A percentile compares a stretch with the other conserved stretches of the same genome.
Evolutionary conservation across 768 basidiomycete species (phyloP).

Genomic region (Serendipita sp.): DNA sequence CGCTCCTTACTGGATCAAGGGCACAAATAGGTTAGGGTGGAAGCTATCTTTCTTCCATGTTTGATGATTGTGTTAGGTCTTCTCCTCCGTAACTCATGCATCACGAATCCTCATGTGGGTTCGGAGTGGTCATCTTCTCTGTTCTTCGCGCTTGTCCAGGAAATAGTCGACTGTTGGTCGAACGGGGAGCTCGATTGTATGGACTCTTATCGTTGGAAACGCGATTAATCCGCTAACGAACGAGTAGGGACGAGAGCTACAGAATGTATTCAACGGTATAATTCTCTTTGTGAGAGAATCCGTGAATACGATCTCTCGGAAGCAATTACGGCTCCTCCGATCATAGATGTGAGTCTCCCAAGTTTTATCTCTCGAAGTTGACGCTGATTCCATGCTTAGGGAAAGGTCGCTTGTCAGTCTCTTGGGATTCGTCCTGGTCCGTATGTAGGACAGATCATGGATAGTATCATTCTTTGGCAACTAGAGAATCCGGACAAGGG

Average conservation of each 20-base stretch:
- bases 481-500: constrained; percentile 54
- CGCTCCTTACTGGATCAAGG: constrained; percentile 18
- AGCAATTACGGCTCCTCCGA: constrained; percentile 49
- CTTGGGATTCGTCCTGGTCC: constrained; percentile 49
- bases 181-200: constrained; percentile 27
- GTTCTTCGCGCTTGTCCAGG: constrained; percentile 60
- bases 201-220: constrained; percentile 13
- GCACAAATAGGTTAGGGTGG: constrained; percentile 20
- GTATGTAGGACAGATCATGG: constrained; percentile 49
- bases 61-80: constrained; percentile 31
- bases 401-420: constrained; percentile 42
- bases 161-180: constrained; percentile 40
- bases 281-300: constrained; percentile 42
- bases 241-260: constrained; percentile 30
- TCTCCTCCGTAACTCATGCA: constrained; percentile 45
- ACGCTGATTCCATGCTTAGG: constrained; percentile 30
- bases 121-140: constrained; percentile 57
- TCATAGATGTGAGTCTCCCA: constrained; percentile 53
- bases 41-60: not conserved
- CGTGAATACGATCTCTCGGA: constrained; percentile 44
- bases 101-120: constrained; percentile 49
- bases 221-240: not conserved
- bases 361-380: not conserved
- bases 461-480: constrained; percentile 72
- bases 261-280: constrained; percentile 45